A percentile compares a stretch with the other conserved stretches of the same genome.
phyloP scores from a whole-genome alignment of 257 asterid genomes.

The Solanum medicagineum region DNA sequence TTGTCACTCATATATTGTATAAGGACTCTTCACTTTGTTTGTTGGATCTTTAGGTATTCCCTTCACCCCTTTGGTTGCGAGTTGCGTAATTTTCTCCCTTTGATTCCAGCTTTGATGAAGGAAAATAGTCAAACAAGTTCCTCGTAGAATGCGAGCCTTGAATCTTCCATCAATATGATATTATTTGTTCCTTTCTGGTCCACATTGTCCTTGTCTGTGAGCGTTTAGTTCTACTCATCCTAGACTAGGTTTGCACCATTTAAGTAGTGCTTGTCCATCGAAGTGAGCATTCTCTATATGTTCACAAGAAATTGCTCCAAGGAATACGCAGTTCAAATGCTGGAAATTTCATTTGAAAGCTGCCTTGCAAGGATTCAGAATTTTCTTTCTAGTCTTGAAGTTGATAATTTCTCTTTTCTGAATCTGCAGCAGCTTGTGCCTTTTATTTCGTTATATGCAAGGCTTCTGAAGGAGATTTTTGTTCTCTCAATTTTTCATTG shows the following conservation, averaged over 20 bases:
- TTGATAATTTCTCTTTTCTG: not conserved
- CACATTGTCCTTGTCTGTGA: not conserved
- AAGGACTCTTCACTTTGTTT: not conserved
- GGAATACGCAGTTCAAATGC: not conserved
- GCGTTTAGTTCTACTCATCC: not conserved
- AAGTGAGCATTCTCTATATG: not conserved
- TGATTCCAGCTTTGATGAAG: not conserved
- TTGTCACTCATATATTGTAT: constrained; percentile 41
- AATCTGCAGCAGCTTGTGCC: not conserved
- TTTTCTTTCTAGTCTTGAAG: not conserved
- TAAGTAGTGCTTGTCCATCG: not conserved
- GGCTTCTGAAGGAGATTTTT: not conserved
- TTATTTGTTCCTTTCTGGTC: not conserved
- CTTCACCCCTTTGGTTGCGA: not conserved
- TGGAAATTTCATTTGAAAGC: not conserved
- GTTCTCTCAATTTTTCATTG: not conserved
- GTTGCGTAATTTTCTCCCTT: not conserved
- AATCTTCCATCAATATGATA: not conserved
- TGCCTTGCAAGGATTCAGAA: not conserved
- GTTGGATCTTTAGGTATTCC: not conserved
- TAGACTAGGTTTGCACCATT: not conserved
- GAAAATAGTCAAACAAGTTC: not conserved
- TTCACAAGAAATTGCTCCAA: not conserved
- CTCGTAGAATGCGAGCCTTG: not conserved
- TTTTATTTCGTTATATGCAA: not conserved